A percentile compares a stretch with the other conserved stretches of the same genome.
phyloP scores from a whole-genome alignment of 306 rosid species.

The Ochetophila trinervis region DNA sequence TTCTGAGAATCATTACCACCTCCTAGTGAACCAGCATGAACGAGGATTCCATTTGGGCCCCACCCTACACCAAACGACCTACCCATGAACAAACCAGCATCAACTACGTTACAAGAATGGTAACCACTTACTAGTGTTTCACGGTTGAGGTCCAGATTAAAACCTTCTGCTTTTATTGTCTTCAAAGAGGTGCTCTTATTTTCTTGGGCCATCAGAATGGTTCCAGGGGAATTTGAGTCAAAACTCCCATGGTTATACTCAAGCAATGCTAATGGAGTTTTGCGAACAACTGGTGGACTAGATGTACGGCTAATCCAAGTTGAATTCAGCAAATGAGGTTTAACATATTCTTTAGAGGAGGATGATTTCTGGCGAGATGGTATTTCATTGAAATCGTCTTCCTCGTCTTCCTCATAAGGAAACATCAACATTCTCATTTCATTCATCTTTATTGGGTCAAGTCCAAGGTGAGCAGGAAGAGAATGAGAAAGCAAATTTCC shows the following conservation, averaged over 20 bases:
- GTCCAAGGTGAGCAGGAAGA: conserved; percentile 93
- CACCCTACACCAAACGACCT: conserved; percentile 95
- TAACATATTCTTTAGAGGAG: conserved; percentile 43
- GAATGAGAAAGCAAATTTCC: conserved; percentile 77
- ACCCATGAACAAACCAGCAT: conserved; percentile 96
- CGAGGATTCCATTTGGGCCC: conserved; percentile 95
- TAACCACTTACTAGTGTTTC: conserved; percentile 63
- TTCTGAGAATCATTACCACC: conserved; percentile 48
- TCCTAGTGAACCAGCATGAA: conserved; percentile 72
- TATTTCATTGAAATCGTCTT: conserved; percentile 38
- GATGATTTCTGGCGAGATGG: conserved; percentile 37
- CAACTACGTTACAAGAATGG: conserved; percentile 71
- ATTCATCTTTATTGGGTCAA: conserved; percentile 85
- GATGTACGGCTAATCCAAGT: conserved; percentile 42
- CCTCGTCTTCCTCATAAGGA: conserved; percentile 48
- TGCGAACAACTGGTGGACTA: conserved; percentile 59
- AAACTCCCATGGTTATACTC: conserved; percentile 77
- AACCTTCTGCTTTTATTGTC: conserved; percentile 64
- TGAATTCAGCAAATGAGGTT: conserved; percentile 48
- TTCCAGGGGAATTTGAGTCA: conserved; percentile 63
- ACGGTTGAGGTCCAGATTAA: conserved; percentile 62
- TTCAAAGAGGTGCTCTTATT: conserved; percentile 54
- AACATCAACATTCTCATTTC: conserved; percentile 94
- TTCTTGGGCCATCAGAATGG: conserved; percentile 83
- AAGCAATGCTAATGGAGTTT: conserved; percentile 83